Base-by-base conservation (phyloP, 179 eudicot genomes). In the Kewa caespitosa region DNA sequence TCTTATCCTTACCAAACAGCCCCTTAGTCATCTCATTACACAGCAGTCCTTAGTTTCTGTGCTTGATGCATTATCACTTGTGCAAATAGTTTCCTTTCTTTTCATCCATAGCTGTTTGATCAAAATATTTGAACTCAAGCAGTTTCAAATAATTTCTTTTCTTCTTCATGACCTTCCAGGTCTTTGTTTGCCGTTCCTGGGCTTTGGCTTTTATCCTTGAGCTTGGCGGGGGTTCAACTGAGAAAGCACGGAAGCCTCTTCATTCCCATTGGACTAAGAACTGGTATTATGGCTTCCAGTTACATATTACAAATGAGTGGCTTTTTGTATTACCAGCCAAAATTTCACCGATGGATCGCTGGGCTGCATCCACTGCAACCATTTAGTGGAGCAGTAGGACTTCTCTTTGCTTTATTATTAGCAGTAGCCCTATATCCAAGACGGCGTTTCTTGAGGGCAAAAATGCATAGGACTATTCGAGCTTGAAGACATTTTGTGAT, bases 121-220 rank as follows among this genome's bases (percentile, higher is more conserved):
- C n/a, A n/a, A n/a, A n/a, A n/a, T n/a, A n/a, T n/a, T n/a, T n/a
- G n/a, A n/a, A n/a, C n/a, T n/a, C n/a, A n/a, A n/a, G n/a, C n/a
- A n/a, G n/a, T n/a, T n/a, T n/a, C n/a, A n/a, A 46, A 46, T 23
- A 46, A 11, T n/a, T n/a, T 46, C 37, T 30, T 18, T 50, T 33
- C 2, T 15, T 39, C 50, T 66, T 70, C 37, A 65, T 72, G 27
- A 28, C 61, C 61, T 74, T 75, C 43, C 85, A 95, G 99, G 86
- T 96, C 97, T 31, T 74, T 81, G 67, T 70, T 69, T 78, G 91
- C 97, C 42, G 81, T 96, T 67, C 99, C 99, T 3, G 96, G 99
- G 43, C 80, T 96, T 37, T 93, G 92, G 97, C 77, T 91, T 52
- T 70, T 91, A 67, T 93, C 99, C 33, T 62, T 91, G 60, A 72